Percentiles rank a stretch among this genome's conserved stretches.
phyloP scores from a whole-genome alignment of 2,329 filamentous ascomycete species.

The Fusarium buharicum region DNA sequence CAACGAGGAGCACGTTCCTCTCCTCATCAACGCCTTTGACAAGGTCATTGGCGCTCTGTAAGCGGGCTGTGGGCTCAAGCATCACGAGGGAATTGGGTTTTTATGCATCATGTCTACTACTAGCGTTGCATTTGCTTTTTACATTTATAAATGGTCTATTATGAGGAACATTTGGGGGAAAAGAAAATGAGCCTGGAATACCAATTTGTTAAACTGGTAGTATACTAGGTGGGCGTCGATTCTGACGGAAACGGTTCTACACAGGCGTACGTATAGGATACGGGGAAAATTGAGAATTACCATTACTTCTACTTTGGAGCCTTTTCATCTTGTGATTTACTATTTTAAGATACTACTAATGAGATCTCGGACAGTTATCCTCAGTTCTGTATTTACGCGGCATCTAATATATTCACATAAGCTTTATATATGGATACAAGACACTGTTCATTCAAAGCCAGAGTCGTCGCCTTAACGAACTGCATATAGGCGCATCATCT shows the following conservation, averaged over 20 bases:
- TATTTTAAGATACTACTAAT: background rate
- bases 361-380: background rate
- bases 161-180: slow-evolving; percentile 20
- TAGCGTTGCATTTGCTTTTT: slow-evolving; percentile 43
- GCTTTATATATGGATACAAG: background rate
- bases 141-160: slow-evolving; percentile 15
- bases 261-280: slow-evolving; percentile 39
- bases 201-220: slow-evolving; percentile 31
- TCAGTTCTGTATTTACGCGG: background rate
- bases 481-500: background rate
- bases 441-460: background rate
- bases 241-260: slow-evolving; percentile 38
- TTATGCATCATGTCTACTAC: slow-evolving; percentile 41
- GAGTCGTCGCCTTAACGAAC: background rate
- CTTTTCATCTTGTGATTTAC: background rate
- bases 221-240: slow-evolving; percentile 37
- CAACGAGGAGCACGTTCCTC: slow-evolving; percentile 71
- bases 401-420: background rate
- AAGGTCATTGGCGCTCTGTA: slow-evolving; percentile 46
- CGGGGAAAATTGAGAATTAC: slow-evolving; percentile 31
- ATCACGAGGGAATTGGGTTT: slow-evolving; percentile 23
- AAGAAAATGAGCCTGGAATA: slow-evolving; percentile 26
- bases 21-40: slow-evolving; percentile 45
- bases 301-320: slow-evolving; percentile 1
- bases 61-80: slow-evolving; percentile 22